phyloP scores from a whole-genome alignment of 345 rosid genomes.

The Turnera subulata region DNA sequence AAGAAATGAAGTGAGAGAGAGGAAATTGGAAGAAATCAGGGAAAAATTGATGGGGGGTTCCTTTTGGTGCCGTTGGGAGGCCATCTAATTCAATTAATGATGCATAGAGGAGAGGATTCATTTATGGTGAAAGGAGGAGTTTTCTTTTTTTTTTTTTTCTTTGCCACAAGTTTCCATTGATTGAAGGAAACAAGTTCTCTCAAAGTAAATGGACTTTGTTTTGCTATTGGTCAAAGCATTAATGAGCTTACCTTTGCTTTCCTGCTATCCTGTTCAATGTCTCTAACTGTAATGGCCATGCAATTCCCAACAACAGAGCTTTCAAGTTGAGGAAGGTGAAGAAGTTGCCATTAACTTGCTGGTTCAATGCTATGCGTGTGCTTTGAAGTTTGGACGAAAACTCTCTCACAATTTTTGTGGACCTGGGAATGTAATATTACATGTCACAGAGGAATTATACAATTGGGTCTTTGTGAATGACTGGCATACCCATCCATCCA shows the following conservation, averaged over 20 bases:
- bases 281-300: not conserved
- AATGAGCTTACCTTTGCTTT: constrained; percentile 16
- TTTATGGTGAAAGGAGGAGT: constrained; percentile 2
- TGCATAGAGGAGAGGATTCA: constrained; percentile 20
- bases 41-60: constrained; percentile 14
- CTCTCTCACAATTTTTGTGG: not conserved
- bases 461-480: no score
- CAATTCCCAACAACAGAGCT: no score
- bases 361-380: no score
- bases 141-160: not conserved
- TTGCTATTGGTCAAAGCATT: constrained; percentile 17
- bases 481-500: no score
- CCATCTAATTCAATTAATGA: constrained; percentile 41
- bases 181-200: not conserved
- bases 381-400: not conserved
- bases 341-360: no score
- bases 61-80: constrained; percentile 32
- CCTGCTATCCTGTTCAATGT: constrained; percentile 23
- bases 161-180: not conserved
- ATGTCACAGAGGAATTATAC: no score
- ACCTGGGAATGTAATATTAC: no score
- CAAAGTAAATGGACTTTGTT: no score
- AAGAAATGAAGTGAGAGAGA: not conserved
- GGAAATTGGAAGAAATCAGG: not conserved
- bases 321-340: no score